Base-by-base conservation (phyloP, 257 asterid species). In the Plantago major region DNA sequence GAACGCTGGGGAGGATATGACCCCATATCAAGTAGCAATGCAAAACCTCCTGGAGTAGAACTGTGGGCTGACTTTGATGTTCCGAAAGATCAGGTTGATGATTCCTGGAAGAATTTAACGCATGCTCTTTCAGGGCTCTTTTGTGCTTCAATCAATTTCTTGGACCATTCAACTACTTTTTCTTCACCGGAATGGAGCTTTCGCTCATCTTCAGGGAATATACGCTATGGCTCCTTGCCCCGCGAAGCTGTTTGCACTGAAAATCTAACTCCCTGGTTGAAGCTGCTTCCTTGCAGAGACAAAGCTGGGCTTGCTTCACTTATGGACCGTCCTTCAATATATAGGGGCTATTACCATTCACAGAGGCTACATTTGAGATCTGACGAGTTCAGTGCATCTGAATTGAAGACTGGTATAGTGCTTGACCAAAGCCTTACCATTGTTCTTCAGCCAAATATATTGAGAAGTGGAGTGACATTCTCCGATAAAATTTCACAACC, bases 201-300 rank as follows among this genome's bases (percentile, higher is more conserved):
- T 60, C 76, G 61, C 49, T 76, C 96, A 22, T 52, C 73, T 67
- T 76, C 85, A 4, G 88, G 92, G 40, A 81, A 82, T 50, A 74
- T 89, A 42, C 87, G 88, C 38, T 93, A 87, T 17, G 99, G 99
- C 51, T 83, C 95, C 51, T 78, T 93, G 79, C 99, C 97, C 69
- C 99, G 96, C 60, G 99, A 93, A 74, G 97, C 99, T 66, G 99
- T 93, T 70, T 93, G 99, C 84, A 93, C 99, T 33, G 97, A 93
- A 76, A 93, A 93, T 74, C 94, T 93, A 63, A 93, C 99, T 49
- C 99, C 99, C 6, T 93, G 99, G 99, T 78, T 93, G 80, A 93
- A 93, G 84, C 67, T 93, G 81, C 99, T 89, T 80, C 99, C 99
- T 0, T 93, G 99, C 72, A 80, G 97, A 63, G 99, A 89, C 74